A percentile compares a stretch with the other conserved stretches of the same genome.
These are phyloP conservation scores for Extremus antarcticus DNA, from an alignment of 495 filamentous ascomycete genomes.

Conservation along the genomic window DNA sequence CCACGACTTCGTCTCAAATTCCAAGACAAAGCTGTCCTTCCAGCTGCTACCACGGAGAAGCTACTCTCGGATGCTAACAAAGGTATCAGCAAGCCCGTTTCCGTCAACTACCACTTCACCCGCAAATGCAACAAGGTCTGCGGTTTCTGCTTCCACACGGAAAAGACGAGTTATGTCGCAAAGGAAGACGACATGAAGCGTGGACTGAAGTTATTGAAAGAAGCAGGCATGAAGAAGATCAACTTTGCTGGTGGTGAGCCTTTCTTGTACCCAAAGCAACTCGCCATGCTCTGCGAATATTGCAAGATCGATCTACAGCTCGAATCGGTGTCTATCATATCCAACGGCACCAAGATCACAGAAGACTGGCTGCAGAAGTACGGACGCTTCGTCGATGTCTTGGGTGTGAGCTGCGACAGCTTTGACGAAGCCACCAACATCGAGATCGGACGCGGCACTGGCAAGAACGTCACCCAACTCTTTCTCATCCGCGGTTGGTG, in stretches of 20 bases:
- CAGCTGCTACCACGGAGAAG: not conserved
- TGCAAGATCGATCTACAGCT: conserved; percentile 42
- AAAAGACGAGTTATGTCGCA: conserved; percentile 35
- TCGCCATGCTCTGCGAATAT: conserved; percentile 39
- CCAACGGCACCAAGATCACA: conserved; percentile 42
- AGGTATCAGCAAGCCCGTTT: conserved; percentile 22
- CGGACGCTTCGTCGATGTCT: conserved; percentile 40
- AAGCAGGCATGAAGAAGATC: conserved; percentile 47
- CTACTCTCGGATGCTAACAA: no score
- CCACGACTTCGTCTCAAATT: no score
- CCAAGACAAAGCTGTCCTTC: conserved; percentile 1
- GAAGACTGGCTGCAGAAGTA: conserved; percentile 34
- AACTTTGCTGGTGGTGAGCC: conserved; percentile 54
- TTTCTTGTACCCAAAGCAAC: conserved; percentile 41
- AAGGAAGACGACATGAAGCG: conserved; percentile 32
- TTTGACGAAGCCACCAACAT: conserved; percentile 44
- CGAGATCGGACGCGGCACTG: conserved; percentile 40
- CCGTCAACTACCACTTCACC: conserved; percentile 42
- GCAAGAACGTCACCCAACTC: conserved; percentile 36
- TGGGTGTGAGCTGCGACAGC: conserved; percentile 48
- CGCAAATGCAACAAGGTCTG: conserved; percentile 43
- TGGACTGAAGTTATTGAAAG: conserved; percentile 37
- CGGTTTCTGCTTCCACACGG: conserved; percentile 50
- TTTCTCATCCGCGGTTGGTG: conserved; percentile 37
- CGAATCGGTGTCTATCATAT: conserved; percentile 44